Evolutionary conservation across 1,284 basidiomycete species (phyloP), one percentile per base, ranked within the genome.

Genomic region (Microstroma glucosiphilum): DNA sequence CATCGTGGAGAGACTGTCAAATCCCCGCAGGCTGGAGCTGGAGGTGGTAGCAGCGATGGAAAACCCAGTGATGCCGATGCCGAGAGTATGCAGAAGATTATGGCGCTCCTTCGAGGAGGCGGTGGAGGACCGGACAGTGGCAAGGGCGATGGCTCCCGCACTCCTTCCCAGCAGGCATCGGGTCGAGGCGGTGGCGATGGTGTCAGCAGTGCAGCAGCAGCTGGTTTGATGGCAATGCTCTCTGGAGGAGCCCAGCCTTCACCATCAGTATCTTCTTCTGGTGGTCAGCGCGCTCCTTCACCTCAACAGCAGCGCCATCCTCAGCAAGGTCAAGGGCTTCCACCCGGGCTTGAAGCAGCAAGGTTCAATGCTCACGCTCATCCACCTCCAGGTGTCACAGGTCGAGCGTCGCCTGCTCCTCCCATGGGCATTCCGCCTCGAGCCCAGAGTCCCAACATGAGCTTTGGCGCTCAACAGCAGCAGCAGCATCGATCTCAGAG

Each of bases 41-140:
- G 51, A 30, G 62, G 66, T 42, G 58, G 55, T 7, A 40, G 56
- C 21, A 15, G 58, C 46, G 60, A 63, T 64, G 62, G 70, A 56
- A 64, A 69, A 30, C 68, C 65, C 4, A 62, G 65, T 21, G 71
- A 76, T 1, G 73, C 75, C 0, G 76, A 78, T 49, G 65, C 73
- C 60, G 70, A 72, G 43, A 70, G 70, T 55, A 78, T 78, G 77
- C 74, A 78, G 58, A 75, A 76, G 67, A 72, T 78, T 57, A 76
- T 78, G 76, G 74, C 77, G 23, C 69, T 57, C 9, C 60, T 57
- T 26, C 23, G 41, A 15, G 60, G 42, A 13, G 55, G 40, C n/a
- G 55, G 40, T 13, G 54, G 55, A 30, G 61, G 48, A 26, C 58
- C 30, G 21, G 58, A 26, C 54, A 41, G 13, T n/a, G 41, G 23